Percentiles rank a stretch among this genome's conserved stretches.
These are phyloP conservation scores for Globisporangium cederbergense DNA, from an alignment of 352 stramenopile species.

Conservation along the genomic window DNA sequence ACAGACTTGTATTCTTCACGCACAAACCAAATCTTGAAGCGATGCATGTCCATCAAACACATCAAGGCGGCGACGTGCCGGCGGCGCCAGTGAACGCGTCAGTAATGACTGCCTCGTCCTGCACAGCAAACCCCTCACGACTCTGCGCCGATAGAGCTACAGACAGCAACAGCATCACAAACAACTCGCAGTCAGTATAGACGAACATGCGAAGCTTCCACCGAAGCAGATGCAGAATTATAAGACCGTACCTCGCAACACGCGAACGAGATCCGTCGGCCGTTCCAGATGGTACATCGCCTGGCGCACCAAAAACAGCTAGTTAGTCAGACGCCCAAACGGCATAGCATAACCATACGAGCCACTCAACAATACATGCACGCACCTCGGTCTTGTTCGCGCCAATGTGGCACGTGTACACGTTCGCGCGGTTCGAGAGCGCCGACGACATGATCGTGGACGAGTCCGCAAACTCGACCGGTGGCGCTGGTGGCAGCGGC, in stretches of 20 bases:
- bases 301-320: slow-evolving; percentile 20
- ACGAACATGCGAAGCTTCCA: neutral
- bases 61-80: slow-evolving; percentile 2
- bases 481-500: slow-evolving; percentile 13
- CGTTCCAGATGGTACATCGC: slow-evolving; percentile 73
- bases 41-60: neutral
- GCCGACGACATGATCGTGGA: slow-evolving; percentile 21
- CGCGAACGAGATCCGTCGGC: slow-evolving; percentile 48
- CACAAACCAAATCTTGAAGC: slow-evolving; percentile 5
- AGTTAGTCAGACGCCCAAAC: neutral
- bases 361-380: neutral
- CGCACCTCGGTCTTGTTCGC: slow-evolving; percentile 67
- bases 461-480: slow-evolving; percentile 17
- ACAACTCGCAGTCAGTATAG: neutral
- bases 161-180: slow-evolving; percentile 5
- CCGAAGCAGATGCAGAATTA: slow-evolving; percentile 2
- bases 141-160: slow-evolving; percentile 56
- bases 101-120: slow-evolving; percentile 12
- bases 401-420: slow-evolving; percentile 76
- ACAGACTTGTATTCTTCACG: neutral
- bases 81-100: slow-evolving; percentile 9
- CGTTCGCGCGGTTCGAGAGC: slow-evolving; percentile 42
- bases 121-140: slow-evolving; percentile 34
- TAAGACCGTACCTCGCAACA: slow-evolving; percentile 45
- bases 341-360: neutral